Evolutionary conservation across 495 filamentous ascomycete species (phyloP).

Genomic region (Aspergillus conjunctus): DNA sequence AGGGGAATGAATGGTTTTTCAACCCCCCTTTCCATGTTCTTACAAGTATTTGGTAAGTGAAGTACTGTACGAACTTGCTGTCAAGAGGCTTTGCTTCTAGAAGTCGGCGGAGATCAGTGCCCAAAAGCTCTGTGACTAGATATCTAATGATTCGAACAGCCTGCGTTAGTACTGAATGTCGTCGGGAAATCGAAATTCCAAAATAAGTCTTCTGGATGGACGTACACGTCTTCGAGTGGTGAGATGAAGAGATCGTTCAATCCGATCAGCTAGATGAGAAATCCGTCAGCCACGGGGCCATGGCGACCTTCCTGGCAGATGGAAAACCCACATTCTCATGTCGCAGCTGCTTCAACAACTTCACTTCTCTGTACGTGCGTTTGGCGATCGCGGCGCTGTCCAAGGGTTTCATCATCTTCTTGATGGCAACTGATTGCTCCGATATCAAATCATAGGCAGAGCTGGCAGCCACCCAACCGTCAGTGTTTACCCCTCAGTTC

Average conservation of each 20-base stretch:
- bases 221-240: constrained; percentile 95
- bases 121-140: constrained; percentile 95
- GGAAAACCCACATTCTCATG: constrained; percentile 80
- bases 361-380: constrained; percentile 94
- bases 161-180: no score
- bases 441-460: constrained; percentile 97
- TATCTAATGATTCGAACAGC: constrained; percentile 57
- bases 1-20: constrained; percentile 11
- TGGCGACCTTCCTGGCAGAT: constrained; percentile 20
- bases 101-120: constrained; percentile 92
- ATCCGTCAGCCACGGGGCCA: background rate
- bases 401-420: constrained; percentile 99
- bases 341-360: constrained; percentile 91
- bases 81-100: constrained; percentile 92
- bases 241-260: constrained; percentile 99
- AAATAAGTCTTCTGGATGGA: background rate
- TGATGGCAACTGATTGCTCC: constrained; percentile 89
- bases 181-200: background rate
- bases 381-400: constrained; percentile 95
- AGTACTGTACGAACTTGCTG: constrained; percentile 99
- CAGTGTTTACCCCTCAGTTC: background rate
- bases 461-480: constrained; percentile 46
- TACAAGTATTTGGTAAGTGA: constrained; percentile 97
- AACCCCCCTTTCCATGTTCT: constrained; percentile 2
- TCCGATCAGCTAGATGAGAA: constrained; percentile 74